Evolutionary conservation across 1,284 basidiomycete genomes (phyloP).

Genomic region (Rhodotorula sp.): DNA sequence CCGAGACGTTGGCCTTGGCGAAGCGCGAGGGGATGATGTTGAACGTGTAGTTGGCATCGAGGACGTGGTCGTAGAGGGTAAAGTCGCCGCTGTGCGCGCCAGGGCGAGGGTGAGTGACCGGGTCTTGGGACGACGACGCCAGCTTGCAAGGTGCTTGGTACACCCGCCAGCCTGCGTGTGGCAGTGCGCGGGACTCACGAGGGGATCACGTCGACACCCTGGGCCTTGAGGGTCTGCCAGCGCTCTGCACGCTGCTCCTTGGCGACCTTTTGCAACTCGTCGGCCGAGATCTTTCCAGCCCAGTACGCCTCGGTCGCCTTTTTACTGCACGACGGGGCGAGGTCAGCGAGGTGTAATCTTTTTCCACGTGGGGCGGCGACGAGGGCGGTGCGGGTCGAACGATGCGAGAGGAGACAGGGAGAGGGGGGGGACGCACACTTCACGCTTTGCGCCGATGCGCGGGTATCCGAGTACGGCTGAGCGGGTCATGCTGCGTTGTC

Average conservation of each 20-base stretch:
- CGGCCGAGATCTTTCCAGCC: slow-evolving; percentile 86
- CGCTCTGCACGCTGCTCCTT: slow-evolving; percentile 85
- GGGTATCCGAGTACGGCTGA: slow-evolving; percentile 83
- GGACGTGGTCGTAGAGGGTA: slow-evolving; percentile 97
- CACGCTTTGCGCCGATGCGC: slow-evolving; percentile 72
- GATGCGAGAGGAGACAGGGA: neutral
- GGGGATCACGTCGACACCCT: slow-evolving; percentile 88
- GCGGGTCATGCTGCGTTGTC: neutral
- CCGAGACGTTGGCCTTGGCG: slow-evolving; percentile 77
- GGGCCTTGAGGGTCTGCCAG: slow-evolving; percentile 84
- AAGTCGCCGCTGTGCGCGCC: slow-evolving; percentile 77
- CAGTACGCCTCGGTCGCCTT: slow-evolving; percentile 97
- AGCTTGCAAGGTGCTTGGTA: too few relatives aligned
- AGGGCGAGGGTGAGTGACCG: slow-evolving; percentile 13
- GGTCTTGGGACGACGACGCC: neutral
- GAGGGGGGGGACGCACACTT: slow-evolving; percentile 6
- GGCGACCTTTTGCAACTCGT: slow-evolving; percentile 84
- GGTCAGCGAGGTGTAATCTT: slow-evolving; percentile 57
- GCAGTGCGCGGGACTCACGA: slow-evolving; percentile 60
- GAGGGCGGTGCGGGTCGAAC: neutral
- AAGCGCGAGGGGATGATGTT: slow-evolving; percentile 97
- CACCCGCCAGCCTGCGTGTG: too few relatives aligned
- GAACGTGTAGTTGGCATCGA: slow-evolving; percentile 95
- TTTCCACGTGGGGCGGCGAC: neutral
- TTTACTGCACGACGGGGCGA: slow-evolving; percentile 81